Conservation (phyloP, 805 yeast species). For the Metschnikowia dekortorum region DNA sequence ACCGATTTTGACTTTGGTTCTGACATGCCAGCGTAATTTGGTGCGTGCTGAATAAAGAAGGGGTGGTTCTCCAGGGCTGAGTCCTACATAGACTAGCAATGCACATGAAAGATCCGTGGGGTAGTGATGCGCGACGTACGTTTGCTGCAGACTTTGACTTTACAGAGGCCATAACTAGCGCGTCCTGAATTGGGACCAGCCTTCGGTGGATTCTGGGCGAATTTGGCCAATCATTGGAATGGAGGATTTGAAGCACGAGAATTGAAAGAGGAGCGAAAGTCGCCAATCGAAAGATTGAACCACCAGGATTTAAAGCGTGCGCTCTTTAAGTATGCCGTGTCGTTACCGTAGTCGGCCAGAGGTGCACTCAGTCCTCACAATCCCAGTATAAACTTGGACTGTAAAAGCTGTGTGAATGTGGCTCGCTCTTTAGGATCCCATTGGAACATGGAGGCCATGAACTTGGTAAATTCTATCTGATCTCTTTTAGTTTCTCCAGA, state of each 20-base stretch:
- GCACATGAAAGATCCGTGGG: conserved; percentile 4
- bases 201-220: not conserved
- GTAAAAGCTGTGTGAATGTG: conserved; percentile 7
- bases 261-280: too few species aligned
- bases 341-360: too few species aligned
- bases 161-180: not conserved
- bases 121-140: conserved; percentile 2
- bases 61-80: not conserved
- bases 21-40: not conserved
- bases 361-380: not conserved
- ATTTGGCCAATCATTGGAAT: not conserved
- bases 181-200: not conserved
- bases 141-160: not conserved
- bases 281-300: too few species aligned
- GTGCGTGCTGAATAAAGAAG: not conserved
- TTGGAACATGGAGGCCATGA: conserved; percentile 28
- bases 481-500: conserved; percentile 12
- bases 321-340: too few species aligned
- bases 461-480: conserved; percentile 20
- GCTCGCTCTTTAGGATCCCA: conserved; percentile 30
- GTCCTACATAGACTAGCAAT: not conserved
- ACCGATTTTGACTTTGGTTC: conserved; percentile 3
- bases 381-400: conserved; percentile 4
- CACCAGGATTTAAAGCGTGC: too few species aligned
- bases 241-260: too few species aligned